phyloP scores from a whole-genome alignment of 2,329 filamentous ascomycete genomes.

The Nannizzia gypsea region DNA sequence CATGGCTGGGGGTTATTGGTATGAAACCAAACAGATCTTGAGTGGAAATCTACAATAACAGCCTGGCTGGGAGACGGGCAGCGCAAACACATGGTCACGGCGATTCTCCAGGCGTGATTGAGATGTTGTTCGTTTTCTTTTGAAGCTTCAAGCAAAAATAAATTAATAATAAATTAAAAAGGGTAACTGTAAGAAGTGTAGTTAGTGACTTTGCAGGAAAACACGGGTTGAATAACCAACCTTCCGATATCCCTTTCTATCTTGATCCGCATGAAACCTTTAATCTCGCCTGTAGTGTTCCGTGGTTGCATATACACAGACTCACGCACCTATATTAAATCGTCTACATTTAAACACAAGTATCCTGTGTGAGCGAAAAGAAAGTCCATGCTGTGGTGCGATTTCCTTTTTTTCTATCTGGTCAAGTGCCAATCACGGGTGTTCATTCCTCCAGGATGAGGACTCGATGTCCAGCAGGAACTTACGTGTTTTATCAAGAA shows the following conservation, averaged over 20 bases:
- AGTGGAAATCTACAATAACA: not conserved
- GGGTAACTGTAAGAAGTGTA: too few relatives aligned
- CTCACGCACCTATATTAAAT: too few relatives aligned
- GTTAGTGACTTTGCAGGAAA: too few relatives aligned
- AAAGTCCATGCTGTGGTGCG: not conserved
- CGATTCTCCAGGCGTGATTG: not conserved
- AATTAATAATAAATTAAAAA: too few relatives aligned
- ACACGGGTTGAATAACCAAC: not conserved
- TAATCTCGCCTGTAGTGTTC: not conserved
- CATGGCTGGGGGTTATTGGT: not conserved
- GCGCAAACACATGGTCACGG: not conserved
- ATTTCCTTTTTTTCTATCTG: not conserved
- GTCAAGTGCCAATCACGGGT: not conserved
- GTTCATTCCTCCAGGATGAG: not conserved
- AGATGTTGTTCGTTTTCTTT: not conserved
- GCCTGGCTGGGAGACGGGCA: not conserved
- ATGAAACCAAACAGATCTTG: not conserved
- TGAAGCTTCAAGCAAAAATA: not conserved
- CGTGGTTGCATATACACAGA: not conserved
- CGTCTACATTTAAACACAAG: not conserved
- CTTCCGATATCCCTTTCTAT: not conserved
- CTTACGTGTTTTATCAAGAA: not conserved
- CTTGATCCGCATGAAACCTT: not conserved
- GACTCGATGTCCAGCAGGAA: not conserved
- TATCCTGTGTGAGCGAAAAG: not conserved